These are phyloP conservation scores for Lactarius evosmus DNA, from an alignment of 768 basidiomycete species.

Conservation along the genomic window DNA sequence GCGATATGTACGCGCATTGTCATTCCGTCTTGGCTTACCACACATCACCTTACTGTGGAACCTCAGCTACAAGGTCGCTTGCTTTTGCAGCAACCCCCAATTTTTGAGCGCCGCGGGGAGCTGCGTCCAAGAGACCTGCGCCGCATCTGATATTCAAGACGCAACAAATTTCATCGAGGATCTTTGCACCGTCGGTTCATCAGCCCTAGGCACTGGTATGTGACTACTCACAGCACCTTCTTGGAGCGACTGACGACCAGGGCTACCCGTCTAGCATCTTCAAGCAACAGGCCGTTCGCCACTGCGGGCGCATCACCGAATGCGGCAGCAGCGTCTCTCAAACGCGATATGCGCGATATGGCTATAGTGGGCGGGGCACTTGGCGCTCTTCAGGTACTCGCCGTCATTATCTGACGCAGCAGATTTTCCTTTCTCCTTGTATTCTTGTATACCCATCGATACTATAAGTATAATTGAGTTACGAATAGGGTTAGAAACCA, in stretches of 20 bases:
- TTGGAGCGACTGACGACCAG: background rate
- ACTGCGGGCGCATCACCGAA: background rate
- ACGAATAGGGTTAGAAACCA: background rate
- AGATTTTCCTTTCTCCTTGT: background rate
- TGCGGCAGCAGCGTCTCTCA: background rate
- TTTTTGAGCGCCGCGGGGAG: background rate
- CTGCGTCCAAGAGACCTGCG: background rate
- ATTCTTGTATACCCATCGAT: background rate
- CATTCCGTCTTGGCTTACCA: background rate
- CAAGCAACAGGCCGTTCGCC: background rate
- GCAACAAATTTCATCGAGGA: background rate
- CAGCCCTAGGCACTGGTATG: background rate
- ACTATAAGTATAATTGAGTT: background rate
- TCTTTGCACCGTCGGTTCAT: background rate
- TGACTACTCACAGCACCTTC: background rate
- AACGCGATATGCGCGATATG: background rate
- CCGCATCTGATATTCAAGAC: background rate
- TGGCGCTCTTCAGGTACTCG: background rate
- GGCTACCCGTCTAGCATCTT: background rate
- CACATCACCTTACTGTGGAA: background rate
- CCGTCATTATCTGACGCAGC: background rate
- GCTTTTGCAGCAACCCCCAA: background rate
- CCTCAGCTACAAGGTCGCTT: background rate
- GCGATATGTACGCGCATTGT: background rate
- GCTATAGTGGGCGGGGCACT: background rate